phyloP scores from a whole-genome alignment of 1,284 basidiomycete genomes.

The Pascua sp. region DNA sequence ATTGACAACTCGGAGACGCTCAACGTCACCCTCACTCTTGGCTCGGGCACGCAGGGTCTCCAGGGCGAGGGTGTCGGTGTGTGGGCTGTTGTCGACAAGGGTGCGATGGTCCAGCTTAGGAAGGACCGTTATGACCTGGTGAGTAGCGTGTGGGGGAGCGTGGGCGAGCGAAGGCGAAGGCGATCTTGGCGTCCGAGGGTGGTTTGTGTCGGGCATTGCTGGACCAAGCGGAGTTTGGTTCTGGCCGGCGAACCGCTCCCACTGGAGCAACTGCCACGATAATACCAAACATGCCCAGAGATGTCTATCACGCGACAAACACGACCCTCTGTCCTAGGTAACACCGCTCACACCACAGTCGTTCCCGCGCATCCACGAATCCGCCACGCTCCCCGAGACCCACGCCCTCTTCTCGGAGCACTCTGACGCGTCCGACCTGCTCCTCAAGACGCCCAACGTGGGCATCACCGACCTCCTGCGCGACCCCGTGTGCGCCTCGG shows the following conservation, averaged over 20 bases:
- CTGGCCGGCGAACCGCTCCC: no score
- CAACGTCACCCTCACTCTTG: conserved; percentile 70
- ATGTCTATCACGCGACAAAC: no score
- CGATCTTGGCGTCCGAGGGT: not conserved
- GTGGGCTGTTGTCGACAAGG: conserved; percentile 77
- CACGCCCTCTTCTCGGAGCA: conserved; percentile 73
- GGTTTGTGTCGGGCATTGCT: not conserved
- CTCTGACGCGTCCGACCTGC: conserved; percentile 69
- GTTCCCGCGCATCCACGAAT: conserved; percentile 42
- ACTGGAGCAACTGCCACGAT: no score
- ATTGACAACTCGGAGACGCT: conserved; percentile 55
- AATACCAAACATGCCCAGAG: not conserved
- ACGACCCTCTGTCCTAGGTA: not conserved
- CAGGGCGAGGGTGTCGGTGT: conserved; percentile 61
- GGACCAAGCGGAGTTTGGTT: not conserved
- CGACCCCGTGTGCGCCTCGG: conserved; percentile 54
- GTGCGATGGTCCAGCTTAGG: conserved; percentile 65
- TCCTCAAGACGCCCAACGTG: conserved; percentile 64
- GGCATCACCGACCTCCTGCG: conserved; percentile 61
- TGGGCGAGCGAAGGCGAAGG: not conserved
- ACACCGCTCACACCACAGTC: conserved; percentile 22
- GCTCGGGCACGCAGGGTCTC: conserved; percentile 51
- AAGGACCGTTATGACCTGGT: conserved; percentile 80
- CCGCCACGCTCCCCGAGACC: conserved; percentile 30
- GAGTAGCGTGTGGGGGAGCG: conserved; percentile 35